These are phyloP conservation scores for Blastocystis hominis DNA, from an alignment of 352 stramenopile genomes.

Conservation along the genomic window DNA sequence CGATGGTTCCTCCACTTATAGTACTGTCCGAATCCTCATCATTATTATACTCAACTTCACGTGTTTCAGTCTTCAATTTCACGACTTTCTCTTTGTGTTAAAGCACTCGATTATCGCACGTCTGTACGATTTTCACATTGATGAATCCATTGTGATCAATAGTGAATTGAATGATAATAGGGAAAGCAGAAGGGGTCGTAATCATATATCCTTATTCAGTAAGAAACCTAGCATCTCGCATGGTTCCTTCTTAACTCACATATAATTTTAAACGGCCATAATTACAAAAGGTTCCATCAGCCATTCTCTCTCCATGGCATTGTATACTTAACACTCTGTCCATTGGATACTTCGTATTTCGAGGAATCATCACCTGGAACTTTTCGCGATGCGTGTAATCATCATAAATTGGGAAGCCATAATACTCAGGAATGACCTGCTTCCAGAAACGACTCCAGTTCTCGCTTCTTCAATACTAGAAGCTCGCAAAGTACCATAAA, in stretches of 20 bases:
- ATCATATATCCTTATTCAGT: background rate
- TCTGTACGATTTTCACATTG: background rate
- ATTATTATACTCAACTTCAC: too few species aligned
- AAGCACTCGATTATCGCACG: background rate
- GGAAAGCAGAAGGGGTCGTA: background rate
- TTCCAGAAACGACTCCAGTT: background rate
- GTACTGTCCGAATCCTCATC: too few species aligned
- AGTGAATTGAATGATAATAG: background rate
- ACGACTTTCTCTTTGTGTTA: too few species aligned
- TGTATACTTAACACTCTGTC: background rate
- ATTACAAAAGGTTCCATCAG: background rate
- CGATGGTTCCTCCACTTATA: too few species aligned
- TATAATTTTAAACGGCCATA: background rate
- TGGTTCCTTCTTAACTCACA: background rate
- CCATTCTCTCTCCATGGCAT: background rate
- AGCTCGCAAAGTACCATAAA: background rate
- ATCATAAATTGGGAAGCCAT: background rate
- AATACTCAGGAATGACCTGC: background rate
- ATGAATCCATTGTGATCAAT: background rate
- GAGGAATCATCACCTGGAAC: background rate
- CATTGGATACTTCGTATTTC: background rate
- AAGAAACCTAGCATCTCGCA: background rate
- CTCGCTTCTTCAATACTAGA: background rate
- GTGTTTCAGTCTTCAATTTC: too few species aligned
- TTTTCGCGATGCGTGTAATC: background rate